Conservation (phyloP, 495 filamentous ascomycete genomes). For the Talaromyces stipitatus region DNA sequence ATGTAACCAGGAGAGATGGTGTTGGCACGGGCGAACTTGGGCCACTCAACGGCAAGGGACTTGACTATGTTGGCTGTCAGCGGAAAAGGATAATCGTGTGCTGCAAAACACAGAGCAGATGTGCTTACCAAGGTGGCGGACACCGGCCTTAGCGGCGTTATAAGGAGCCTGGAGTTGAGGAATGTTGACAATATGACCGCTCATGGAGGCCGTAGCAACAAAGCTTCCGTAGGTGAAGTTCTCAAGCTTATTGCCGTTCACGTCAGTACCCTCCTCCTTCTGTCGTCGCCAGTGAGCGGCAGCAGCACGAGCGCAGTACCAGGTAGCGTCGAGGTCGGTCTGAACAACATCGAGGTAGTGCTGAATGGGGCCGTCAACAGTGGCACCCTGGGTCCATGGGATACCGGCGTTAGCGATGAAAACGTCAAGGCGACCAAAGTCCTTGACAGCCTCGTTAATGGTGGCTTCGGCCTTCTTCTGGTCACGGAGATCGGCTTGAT, state of each 20-base stretch:
- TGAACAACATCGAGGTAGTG: conserved; percentile 62
- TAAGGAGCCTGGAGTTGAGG: conserved; percentile 37
- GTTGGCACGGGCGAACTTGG: conserved; percentile 31
- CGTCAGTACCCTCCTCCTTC: conserved; percentile 56
- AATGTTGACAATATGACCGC: conserved; percentile 36
- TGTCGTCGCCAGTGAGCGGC: conserved; percentile 61
- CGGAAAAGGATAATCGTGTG: not conserved
- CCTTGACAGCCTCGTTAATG: conserved; percentile 51
- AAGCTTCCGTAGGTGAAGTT: conserved; percentile 46
- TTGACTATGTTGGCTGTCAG: conserved; percentile 7
- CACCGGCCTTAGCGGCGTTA: conserved; percentile 30
- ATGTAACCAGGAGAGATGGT: conserved; percentile 32
- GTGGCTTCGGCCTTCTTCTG: conserved; percentile 49
- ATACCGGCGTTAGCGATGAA: conserved; percentile 79
- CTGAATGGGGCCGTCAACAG: conserved; percentile 56
- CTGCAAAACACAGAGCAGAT: not conserved
- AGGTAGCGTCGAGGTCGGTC: conserved; percentile 76
- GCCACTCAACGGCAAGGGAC: conserved; percentile 27
- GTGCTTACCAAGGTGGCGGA: conserved; percentile 19
- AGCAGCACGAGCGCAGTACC: conserved; percentile 73
- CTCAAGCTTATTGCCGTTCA: conserved; percentile 58
- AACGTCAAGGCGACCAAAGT: conserved; percentile 69
- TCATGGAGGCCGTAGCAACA: conserved; percentile 36
- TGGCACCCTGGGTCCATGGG: conserved; percentile 61
- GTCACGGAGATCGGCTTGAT: conserved; percentile 60